Evolutionary conservation across 176 grass and related monocot genomes (phyloP), one percentile per base, ranked within the genome.

Genomic region (Cymbopogon citratus): DNA sequence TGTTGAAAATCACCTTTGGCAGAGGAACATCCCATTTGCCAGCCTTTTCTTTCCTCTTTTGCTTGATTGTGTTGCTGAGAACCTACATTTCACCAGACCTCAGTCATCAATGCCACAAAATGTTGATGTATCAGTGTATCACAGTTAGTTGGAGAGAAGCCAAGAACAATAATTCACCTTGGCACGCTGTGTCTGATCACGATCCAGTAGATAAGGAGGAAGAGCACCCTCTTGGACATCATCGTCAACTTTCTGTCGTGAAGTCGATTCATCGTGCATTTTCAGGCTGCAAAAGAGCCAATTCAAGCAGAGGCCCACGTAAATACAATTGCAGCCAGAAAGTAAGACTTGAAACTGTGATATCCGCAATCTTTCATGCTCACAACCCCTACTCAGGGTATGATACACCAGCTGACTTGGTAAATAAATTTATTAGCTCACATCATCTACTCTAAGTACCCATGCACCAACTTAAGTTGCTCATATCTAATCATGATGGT

Each of bases 21-120:
- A 95, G 82, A 44, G 90, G 93, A 71, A 95, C 93, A 66, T 95
- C 93, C 93, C 93, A 95, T 67, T 95, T 95, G 31, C 93, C 93
- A 66, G 93, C 90, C 29, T 92, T 95, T 70, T 95, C 93, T 79
- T 95, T 95, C 67, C 93, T 95, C 49, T 95, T 95, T 66, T 95
- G 93, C 69, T 95, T 90, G 25, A 95, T 90, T 63, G 87, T 95
- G 77, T 95, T 95, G 80, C 93, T 95, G 36, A 92, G 82, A 46
- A 92, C 82, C 90, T 95, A 81, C 33, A 77, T 12, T 60, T 60
- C 56, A 60, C 56, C 56, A 60, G 9, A 23, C 8, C 2, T 25
- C n/a, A 60, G n/a, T 60, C 3, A 60, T 25, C 57, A 11, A 61
- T 61, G n/a, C 3, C 9, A 61, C 4, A 25, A 26, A 25, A 25